phyloP scores from a whole-genome alignment of 78 protist genomes.

The slime mould (Dictyostelium discoideum) region DNA sequence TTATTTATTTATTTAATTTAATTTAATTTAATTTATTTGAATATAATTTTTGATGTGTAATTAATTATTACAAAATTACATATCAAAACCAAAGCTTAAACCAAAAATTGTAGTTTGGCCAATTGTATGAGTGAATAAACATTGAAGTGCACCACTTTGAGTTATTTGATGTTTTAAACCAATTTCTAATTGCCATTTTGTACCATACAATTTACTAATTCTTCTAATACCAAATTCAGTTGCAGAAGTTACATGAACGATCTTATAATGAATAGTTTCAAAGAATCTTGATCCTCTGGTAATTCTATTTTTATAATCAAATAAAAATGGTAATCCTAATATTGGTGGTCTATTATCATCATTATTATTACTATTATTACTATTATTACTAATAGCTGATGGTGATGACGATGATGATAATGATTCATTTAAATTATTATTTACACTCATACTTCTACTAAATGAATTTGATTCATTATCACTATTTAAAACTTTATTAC shows the following conservation, averaged over 20 bases:
- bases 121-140: conserved; percentile 55
- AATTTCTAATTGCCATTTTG: conserved; percentile 27
- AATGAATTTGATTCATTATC: conserved; percentile 1
- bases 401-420: background rate
- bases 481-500: conserved; percentile 2
- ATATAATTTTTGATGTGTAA: too few species aligned
- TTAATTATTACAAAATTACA: background rate
- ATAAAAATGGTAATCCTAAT: background rate
- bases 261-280: conserved; percentile 48
- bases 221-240: conserved; percentile 61
- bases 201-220: background rate
- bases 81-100: conserved; percentile 58
- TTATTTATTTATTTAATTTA: background rate
- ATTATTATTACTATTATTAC: background rate
- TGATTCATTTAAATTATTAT: background rate
- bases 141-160: conserved; percentile 27
- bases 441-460: background rate
- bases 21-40: background rate
- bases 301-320: conserved; percentile 8
- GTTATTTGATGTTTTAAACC: conserved; percentile 62
- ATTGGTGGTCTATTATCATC: background rate
- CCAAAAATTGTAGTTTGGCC: conserved; percentile 61
- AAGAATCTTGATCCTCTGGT: conserved; percentile 21
- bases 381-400: background rate
- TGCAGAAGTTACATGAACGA: conserved; percentile 42